phyloP scores from a whole-genome alignment of 495 filamentous ascomycete species.

The Lasiosphaeriaceae sp. region DNA sequence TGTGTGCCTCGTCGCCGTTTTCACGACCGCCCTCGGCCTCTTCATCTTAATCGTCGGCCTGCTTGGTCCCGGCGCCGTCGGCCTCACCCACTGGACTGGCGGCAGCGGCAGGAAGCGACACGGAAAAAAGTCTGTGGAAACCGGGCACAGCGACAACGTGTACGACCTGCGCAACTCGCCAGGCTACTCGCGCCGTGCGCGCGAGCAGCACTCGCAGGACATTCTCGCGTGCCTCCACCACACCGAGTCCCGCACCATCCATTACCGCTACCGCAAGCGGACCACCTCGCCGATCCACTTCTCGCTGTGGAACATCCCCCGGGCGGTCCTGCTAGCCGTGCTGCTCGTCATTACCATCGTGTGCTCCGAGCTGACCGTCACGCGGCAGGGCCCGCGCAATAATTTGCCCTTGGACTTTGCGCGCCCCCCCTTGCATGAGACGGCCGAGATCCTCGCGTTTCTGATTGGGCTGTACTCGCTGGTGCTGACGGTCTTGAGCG shows the following conservation, averaged over 20 bases:
- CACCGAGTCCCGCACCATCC: conserved; percentile 15
- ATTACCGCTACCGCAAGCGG: conserved; percentile 18
- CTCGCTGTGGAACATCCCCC: conserved; percentile 25
- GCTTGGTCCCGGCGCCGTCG: conserved; percentile 14
- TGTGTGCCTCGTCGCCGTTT: conserved; percentile 25
- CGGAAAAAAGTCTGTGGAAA: conserved; percentile 15
- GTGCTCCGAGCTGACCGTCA: conserved; percentile 23
- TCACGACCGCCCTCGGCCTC: conserved; percentile 23
- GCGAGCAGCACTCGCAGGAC: conserved; percentile 22
- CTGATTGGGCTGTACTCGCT: conserved; percentile 25
- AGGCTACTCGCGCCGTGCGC: conserved; percentile 19
- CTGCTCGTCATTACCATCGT: conserved; percentile 20
- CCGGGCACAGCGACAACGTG: conserved; percentile 1
- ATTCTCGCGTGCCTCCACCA: conserved; percentile 24
- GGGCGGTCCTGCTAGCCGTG: conserved; percentile 23
- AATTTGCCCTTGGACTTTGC: conserved; percentile 24
- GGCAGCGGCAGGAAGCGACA: neutral
- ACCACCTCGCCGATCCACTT: conserved; percentile 18
- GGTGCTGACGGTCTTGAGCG: conserved; percentile 22
- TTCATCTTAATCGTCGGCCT: conserved; percentile 21
- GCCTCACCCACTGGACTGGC: conserved; percentile 3
- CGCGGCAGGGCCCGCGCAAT: conserved; percentile 21
- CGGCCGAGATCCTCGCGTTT: conserved; percentile 25
- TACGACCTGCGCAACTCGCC: conserved; percentile 11
- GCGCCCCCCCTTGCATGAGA: conserved; percentile 25